These are phyloP conservation scores for Laguncularia racemosa DNA, from an alignment of 345 rosid genomes.

Conservation along the genomic window DNA sequence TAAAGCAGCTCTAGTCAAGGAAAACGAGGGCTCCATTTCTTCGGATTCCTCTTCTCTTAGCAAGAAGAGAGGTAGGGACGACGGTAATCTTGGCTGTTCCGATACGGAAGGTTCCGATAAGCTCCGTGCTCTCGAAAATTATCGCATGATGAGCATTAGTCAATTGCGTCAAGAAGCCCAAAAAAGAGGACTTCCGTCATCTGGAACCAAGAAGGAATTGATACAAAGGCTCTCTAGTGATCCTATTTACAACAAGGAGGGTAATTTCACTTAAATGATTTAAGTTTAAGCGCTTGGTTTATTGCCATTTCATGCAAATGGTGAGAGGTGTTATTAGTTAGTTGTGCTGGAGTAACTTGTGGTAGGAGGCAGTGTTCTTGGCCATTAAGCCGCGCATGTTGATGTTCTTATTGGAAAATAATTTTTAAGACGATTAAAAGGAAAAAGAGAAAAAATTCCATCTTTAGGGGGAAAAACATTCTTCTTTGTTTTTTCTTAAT, in stretches of 20 bases:
- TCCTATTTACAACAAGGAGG: constrained; percentile 12
- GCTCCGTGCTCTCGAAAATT: constrained; percentile 35
- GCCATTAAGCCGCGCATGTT: too few relatives aligned
- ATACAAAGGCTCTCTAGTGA: constrained; percentile 50
- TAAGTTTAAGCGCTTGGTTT: not conserved
- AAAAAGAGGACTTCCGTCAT: constrained; percentile 36
- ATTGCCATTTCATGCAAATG: not conserved
- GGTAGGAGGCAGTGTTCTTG: too few relatives aligned
- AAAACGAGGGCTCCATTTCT: constrained; percentile 16
- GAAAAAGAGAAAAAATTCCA: too few relatives aligned
- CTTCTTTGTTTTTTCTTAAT: too few relatives aligned
- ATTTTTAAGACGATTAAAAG: too few relatives aligned
- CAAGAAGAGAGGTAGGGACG: constrained; percentile 44
- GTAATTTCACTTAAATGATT: constrained; percentile 15
- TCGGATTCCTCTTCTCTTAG: constrained; percentile 3
- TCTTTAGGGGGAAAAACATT: too few relatives aligned
- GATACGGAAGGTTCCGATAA: constrained; percentile 20
- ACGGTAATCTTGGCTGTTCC: constrained; percentile 9
- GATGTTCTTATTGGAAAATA: too few relatives aligned
- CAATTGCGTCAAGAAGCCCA: constrained; percentile 67
- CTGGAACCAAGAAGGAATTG: constrained; percentile 67
- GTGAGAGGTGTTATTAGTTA: not conserved
- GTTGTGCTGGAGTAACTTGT: too few relatives aligned
- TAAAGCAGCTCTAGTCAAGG: constrained; percentile 41
- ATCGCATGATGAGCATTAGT: constrained; percentile 51